These are phyloP conservation scores for Irpex sp. DNA, from an alignment of 1,284 basidiomycete genomes.

Conservation along the genomic window DNA sequence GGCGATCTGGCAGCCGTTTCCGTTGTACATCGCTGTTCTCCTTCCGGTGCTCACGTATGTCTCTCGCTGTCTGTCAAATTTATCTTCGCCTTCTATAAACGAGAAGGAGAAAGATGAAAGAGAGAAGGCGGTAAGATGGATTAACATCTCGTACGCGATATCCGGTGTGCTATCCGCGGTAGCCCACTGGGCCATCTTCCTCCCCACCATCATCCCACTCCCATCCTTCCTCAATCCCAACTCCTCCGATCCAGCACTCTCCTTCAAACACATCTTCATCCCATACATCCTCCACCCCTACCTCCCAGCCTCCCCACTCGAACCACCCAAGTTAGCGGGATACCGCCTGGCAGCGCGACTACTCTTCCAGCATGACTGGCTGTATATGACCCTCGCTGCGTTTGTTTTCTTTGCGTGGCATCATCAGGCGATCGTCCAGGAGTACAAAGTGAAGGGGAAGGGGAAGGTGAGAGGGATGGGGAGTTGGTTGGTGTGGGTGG, in stretches of 20 bases:
- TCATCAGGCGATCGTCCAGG: not conserved
- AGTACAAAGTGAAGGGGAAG: too few species aligned
- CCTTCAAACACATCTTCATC: slow-evolving; percentile 13
- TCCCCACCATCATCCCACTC: slow-evolving; percentile 5
- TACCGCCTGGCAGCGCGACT: slow-evolving; percentile 8
- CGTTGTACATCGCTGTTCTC: not conserved
- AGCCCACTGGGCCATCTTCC: slow-evolving; percentile 1
- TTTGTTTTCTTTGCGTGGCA: slow-evolving; percentile 9
- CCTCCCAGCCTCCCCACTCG: not conserved
- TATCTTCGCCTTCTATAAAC: not conserved
- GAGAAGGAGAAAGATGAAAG: not conserved
- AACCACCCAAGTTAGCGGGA: not conserved
- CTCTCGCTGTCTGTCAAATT: not conserved
- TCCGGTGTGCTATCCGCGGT: slow-evolving; percentile 5
- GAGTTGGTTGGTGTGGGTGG: slow-evolving; percentile 4
- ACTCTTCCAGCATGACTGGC: slow-evolving; percentile 14
- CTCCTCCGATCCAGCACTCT: slow-evolving; percentile 5
- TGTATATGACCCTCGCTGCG: slow-evolving; percentile 8
- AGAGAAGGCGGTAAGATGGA: not conserved
- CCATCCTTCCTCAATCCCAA: not conserved
- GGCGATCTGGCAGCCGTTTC: slow-evolving; percentile 1
- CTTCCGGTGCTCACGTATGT: not conserved
- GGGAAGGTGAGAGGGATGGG: not conserved
- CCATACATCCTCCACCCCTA: slow-evolving; percentile 12
- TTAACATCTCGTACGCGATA: slow-evolving; percentile 3